These are phyloP conservation scores for Sporothrix variecibatus DNA, from an alignment of 2,329 filamentous ascomycete genomes.

Conservation along the genomic window DNA sequence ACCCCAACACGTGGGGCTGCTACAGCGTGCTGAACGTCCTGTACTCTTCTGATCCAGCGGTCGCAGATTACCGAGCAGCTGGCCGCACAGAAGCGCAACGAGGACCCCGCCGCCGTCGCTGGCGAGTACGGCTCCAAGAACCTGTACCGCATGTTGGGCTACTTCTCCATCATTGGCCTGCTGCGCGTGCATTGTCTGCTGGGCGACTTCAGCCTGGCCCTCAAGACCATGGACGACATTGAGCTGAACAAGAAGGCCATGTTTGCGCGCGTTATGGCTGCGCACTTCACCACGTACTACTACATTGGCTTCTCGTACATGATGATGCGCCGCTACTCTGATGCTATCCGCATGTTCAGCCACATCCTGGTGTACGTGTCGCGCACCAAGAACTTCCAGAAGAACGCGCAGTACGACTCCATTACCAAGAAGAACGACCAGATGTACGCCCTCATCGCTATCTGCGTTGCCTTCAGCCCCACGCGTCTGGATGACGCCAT, in stretches of 20 bases:
- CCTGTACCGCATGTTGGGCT: constrained; percentile 96
- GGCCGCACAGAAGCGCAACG: constrained; percentile 88
- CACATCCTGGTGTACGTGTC: constrained; percentile 99
- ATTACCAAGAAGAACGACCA: constrained; percentile 99
- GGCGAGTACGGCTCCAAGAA: constrained; percentile 94
- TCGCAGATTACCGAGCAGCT: constrained; percentile 98
- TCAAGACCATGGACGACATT: constrained; percentile 99
- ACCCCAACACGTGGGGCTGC: constrained; percentile 99
- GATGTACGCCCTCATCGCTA: constrained; percentile 98
- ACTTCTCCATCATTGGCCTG: constrained; percentile 98
- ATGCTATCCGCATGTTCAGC: constrained; percentile 99
- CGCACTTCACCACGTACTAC: constrained; percentile 99
- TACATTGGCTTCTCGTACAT: constrained; percentile 99
- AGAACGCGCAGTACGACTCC: constrained; percentile 96
- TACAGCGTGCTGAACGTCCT: constrained; percentile 99
- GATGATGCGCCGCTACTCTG: constrained; percentile 99
- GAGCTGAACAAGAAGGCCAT: constrained; percentile 99
- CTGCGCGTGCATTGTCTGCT: constrained; percentile 94
- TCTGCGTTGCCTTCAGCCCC: constrained; percentile 97
- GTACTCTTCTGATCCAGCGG: constrained; percentile 94
- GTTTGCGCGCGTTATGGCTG: constrained; percentile 99
- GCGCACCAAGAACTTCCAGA: constrained; percentile 99
- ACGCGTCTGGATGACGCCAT: constrained; percentile 98
- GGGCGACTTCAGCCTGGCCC: constrained; percentile 94
- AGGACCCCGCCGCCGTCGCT: constrained; percentile 83